Percentiles rank a stretch among this genome's conserved stretches.
Evolutionary conservation across 1,139 yeast genomes (phyloP).

Genomic region (Suhomyces bolitotheri): DNA sequence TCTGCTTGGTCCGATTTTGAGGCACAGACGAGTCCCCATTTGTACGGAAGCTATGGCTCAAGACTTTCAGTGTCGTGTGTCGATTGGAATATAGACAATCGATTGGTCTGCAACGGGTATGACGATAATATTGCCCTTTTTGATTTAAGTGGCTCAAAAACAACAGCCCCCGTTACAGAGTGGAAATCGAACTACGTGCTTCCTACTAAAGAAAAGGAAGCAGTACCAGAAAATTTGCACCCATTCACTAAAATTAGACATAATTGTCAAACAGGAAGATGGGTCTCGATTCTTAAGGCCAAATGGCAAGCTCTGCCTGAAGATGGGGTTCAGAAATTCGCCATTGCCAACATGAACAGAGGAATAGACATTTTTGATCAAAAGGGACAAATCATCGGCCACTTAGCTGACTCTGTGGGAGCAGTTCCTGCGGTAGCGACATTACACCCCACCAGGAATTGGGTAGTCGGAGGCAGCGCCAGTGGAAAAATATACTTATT

Average conservation of each 20-base stretch:
- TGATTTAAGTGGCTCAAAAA: slow-evolving; percentile 26
- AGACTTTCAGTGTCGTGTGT: slow-evolving; percentile 81
- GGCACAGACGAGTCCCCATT: slow-evolving; percentile 46
- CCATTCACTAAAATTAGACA: slow-evolving; percentile 71
- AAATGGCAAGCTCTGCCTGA: slow-evolving; percentile 74
- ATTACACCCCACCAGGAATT: slow-evolving; percentile 82
- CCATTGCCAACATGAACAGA: slow-evolving; percentile 90
- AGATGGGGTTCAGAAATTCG: slow-evolving; percentile 79
- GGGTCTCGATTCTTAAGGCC: slow-evolving; percentile 91
- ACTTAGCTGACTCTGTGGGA: slow-evolving; percentile 63
- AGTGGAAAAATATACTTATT: slow-evolving; percentile 85
- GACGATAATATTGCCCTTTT: slow-evolving; percentile 75
- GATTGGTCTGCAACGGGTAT: slow-evolving; percentile 88
- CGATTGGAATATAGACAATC: slow-evolving; percentile 77
- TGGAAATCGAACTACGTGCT: slow-evolving; percentile 29
- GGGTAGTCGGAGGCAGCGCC: slow-evolving; percentile 93
- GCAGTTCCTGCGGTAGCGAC: slow-evolving; percentile 90
- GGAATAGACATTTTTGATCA: slow-evolving; percentile 79
- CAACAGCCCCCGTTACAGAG: slow-evolving; percentile 23
- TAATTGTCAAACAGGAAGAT: slow-evolving; percentile 93
- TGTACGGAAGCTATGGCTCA: slow-evolving; percentile 65
- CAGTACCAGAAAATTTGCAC: slow-evolving; percentile 36
- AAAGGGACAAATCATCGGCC: slow-evolving; percentile 76
- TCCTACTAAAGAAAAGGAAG: slow-evolving; percentile 18
- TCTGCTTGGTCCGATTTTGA: slow-evolving; percentile 42